These are phyloP conservation scores for Ballota nigra DNA, from an alignment of 257 asterid species.

Conservation along the genomic window DNA sequence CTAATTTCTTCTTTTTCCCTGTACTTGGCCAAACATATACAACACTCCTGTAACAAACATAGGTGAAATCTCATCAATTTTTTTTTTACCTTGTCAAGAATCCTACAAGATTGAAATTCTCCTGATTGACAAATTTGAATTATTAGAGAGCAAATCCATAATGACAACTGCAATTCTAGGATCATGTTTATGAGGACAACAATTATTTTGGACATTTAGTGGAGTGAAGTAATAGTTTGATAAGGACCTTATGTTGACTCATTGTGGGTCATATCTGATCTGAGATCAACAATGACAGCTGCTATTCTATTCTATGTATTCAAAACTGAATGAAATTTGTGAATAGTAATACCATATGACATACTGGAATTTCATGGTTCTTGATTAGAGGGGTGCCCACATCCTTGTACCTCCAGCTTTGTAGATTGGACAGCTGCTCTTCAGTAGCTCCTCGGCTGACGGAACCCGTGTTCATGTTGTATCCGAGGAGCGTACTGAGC, in stretches of 20 bases:
- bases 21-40: constrained; percentile 83
- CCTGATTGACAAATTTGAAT: not conserved
- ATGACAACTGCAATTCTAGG: not conserved
- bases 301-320: not conserved
- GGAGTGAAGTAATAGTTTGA: not conserved
- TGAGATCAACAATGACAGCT: not conserved
- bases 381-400: constrained; percentile 18
- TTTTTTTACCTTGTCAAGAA: not conserved
- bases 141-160: not conserved
- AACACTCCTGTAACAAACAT: constrained; percentile 67
- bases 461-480: constrained; percentile 81
- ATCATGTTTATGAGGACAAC: not conserved
- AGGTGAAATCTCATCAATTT: not conserved
- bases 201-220: not conserved
- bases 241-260: not conserved
- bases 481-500: constrained; percentile 68
- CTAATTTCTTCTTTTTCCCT: constrained; percentile 84
- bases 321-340: not conserved
- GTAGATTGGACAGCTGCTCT: constrained; percentile 61
- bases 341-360: constrained; percentile 13
- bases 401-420: constrained; percentile 65
- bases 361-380: constrained; percentile 51
- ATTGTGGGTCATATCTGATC: not conserved
- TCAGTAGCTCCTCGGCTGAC: constrained; percentile 77
- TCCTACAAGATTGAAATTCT: not conserved